These are phyloP conservation scores for Hydnum rufescens DNA, from an alignment of 768 basidiomycete genomes.

Conservation along the genomic window DNA sequence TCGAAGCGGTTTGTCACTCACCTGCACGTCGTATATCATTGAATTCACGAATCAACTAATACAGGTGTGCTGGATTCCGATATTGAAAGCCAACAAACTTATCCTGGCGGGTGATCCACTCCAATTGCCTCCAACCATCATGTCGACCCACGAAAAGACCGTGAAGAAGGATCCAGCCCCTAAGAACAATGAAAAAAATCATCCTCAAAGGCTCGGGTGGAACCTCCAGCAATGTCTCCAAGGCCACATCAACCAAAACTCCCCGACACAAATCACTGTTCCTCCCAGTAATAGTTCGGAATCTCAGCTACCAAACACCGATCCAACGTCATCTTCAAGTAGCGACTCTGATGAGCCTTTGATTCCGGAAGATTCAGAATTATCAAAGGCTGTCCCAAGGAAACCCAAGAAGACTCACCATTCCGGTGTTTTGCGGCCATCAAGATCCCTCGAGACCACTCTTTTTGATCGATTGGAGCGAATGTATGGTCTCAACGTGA, in stretches of 20 bases:
- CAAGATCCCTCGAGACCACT: conserved; percentile 65
- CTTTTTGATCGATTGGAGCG: conserved; percentile 81
- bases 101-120: conserved; percentile 88
- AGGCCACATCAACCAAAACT: conserved; percentile 12
- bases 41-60: conserved; percentile 8
- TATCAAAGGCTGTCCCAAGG: background rate
- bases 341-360: background rate
- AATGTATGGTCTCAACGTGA: conserved; percentile 66
- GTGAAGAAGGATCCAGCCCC: conserved; percentile 14
- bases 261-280: background rate
- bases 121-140: conserved; percentile 86
- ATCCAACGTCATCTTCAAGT: background rate
- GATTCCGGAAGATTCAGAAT: conserved; percentile 1
- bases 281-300: background rate
- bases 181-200: conserved; percentile 5
- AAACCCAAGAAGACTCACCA: background rate
- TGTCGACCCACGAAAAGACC: conserved; percentile 35
- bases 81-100: conserved; percentile 77
- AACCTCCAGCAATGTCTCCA: no score
- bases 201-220: no score
- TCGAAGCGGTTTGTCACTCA: conserved; percentile 55
- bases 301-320: conserved; percentile 4
- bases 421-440: conserved; percentile 26
- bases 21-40: background rate
- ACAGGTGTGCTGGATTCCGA: conserved; percentile 87